Percentiles rank a stretch among this genome's conserved stretches.
These are phyloP conservation scores for Metarhizium album DNA, from an alignment of 2,329 filamentous ascomycete species.

Conservation along the genomic window DNA sequence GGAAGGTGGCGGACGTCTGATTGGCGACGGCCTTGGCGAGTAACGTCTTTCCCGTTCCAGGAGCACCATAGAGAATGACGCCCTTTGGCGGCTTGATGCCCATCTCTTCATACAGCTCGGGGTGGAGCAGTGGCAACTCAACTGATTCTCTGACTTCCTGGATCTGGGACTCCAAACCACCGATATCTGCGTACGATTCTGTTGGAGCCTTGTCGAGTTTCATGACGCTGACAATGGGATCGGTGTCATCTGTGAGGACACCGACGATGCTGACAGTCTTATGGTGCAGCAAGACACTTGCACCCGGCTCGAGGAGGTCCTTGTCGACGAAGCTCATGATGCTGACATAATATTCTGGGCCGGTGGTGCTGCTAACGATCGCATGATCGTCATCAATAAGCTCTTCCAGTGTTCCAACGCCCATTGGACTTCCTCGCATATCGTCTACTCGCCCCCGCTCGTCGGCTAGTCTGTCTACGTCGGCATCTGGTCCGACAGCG, in stretches of 20 bases:
- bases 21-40: slow-evolving; percentile 96
- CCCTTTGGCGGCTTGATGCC: slow-evolving; percentile 99
- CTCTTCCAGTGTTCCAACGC: slow-evolving; percentile 93
- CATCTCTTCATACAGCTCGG: slow-evolving; percentile 99
- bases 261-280: slow-evolving; percentile 97
- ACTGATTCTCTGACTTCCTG: slow-evolving; percentile 97
- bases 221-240: slow-evolving; percentile 95
- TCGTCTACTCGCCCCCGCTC: slow-evolving; percentile 93
- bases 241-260: slow-evolving; percentile 90
- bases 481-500: slow-evolving; percentile 59
- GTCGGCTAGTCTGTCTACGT: slow-evolving; percentile 77
- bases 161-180: slow-evolving; percentile 88
- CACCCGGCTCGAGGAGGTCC: slow-evolving; percentile 90
- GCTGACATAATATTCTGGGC: slow-evolving; percentile 97
- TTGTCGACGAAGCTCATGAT: slow-evolving; percentile 99
- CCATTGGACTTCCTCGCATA: slow-evolving; percentile 98
- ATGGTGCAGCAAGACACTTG: slow-evolving; percentile 90
- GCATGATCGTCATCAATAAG: slow-evolving; percentile 99
- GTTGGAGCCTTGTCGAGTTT: slow-evolving; percentile 98
- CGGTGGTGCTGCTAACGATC: slow-evolving; percentile 94
- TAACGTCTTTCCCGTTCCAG: slow-evolving; percentile 92
- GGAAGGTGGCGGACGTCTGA: slow-evolving; percentile 95
- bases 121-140: slow-evolving; percentile 86
- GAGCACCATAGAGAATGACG: slow-evolving; percentile 95
- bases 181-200: slow-evolving; percentile 97